Percentiles rank a stretch among this genome's conserved stretches.
Evolutionary conservation across 495 filamentous ascomycete species (phyloP).

Genomic region (Aspergillus bertholletiae): DNA sequence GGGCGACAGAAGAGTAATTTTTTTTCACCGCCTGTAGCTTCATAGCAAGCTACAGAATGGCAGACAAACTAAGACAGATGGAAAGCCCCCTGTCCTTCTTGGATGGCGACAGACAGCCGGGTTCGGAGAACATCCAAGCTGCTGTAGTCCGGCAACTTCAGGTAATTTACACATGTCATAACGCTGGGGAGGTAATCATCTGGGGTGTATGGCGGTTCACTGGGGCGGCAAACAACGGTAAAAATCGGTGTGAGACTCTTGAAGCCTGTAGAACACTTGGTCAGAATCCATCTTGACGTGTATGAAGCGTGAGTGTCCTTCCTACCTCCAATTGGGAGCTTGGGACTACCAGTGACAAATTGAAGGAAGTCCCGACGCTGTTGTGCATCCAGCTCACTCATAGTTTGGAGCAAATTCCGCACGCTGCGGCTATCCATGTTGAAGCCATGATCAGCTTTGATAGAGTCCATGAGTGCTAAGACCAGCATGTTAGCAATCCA

Average conservation of each 20-base stretch:
- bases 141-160: conserved; percentile 97
- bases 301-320: background rate
- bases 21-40: conserved; percentile 1
- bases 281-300: conserved; percentile 20
- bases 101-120: conserved; percentile 79
- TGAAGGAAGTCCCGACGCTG: conserved; percentile 94
- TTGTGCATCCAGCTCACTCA: conserved; percentile 77
- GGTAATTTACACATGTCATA: conserved; percentile 99
- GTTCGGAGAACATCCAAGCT: conserved; percentile 69
- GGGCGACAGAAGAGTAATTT: background rate
- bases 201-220: conserved; percentile 88
- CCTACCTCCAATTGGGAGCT: conserved; percentile 96
- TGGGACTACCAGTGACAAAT: conserved; percentile 97
- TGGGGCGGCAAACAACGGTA: conserved; percentile 97
- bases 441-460: conserved; percentile 99
- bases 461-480: conserved; percentile 89
- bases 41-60: too few relatives aligned
- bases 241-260: conserved; percentile 96
- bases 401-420: conserved; percentile 85
- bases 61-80: conserved; percentile 71
- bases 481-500: conserved; percentile 19
- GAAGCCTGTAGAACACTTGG: conserved; percentile 63
- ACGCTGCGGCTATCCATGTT: conserved; percentile 99
- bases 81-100: conserved; percentile 98
- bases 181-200: conserved; percentile 98